Base-by-base conservation (phyloP, 768 basidiomycete genomes). In the Pleurotus tuber-regium region DNA sequence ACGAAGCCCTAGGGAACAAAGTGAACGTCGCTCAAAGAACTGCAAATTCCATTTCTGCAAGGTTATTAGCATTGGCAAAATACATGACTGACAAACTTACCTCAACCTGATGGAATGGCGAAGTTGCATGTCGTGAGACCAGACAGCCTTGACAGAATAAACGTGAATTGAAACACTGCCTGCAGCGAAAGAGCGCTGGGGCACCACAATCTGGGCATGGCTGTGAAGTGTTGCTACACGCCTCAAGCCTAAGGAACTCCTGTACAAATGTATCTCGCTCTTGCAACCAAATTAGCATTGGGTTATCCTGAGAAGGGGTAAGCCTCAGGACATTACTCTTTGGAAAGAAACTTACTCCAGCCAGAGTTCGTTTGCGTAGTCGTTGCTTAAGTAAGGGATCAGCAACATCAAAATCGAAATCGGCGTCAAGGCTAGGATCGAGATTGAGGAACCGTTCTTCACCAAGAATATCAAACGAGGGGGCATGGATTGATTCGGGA, bases 131-230 rank as follows among this genome's bases (percentile, higher is more conserved):
- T 14, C 14, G 21, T 43, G 14, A 12, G 21, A 43, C 41, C 21
- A 43, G 14, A 23, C 41, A 43, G 41, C 21, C 41, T 43, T 43
- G 41, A 43, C 41, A 43, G 21, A 43, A 43, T 26, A 43, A 21
- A 12, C 7, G 21, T 12, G 21, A 23, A 23, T 26, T 21, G 7
- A 43, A 23, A 23, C 41, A 43, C 14, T 43, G 21, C 12, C 12
- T 12, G 41, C 41, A 43, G 12, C 41, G 14, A 26, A 21, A 43
- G 14, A 14, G 21, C 25, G 14, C 41, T 21, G 21, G n/a, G 14
- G 25, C 12, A 12, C 8, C 41, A 23, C 41, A 43, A 12, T 23
- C 21, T 14, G 21, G 41, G 41, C 41, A 43, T 26, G 41, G 3
- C 25, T 21, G 19, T 14, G 21, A 7, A 1, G 7, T 4, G 25